Conservation (phyloP, 2,329 filamentous ascomycete genomes). For the Cryphonectria nitschkei region DNA sequence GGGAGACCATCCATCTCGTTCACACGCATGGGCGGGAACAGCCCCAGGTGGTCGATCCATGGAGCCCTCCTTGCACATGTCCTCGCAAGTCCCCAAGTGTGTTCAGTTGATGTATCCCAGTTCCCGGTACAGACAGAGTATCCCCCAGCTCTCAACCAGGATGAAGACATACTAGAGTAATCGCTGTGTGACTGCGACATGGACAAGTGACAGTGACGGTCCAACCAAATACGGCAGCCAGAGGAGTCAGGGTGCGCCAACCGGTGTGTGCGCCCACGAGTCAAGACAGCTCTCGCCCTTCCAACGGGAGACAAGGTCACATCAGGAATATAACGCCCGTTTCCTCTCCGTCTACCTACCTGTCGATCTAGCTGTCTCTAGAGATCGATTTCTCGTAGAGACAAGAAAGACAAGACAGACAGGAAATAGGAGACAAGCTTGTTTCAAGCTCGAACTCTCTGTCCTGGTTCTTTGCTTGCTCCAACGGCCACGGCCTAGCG, state of each 20-base stretch:
- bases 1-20: background rate
- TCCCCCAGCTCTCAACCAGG: background rate
- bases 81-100: background rate
- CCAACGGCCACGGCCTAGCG: background rate
- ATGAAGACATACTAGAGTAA: background rate
- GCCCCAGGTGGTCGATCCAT: background rate
- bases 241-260: background rate
- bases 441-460: slow-evolving; percentile 7
- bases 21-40: background rate
- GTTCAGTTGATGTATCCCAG: background rate
- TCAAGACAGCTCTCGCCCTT: background rate
- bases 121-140: background rate
- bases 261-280: background rate
- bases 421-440: background rate
- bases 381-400: background rate
- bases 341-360: background rate
- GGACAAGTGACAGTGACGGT: background rate
- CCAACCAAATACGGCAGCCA: background rate
- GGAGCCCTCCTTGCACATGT: background rate
- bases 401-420: background rate
- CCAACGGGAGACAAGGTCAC: background rate
- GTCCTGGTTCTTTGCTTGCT: background rate
- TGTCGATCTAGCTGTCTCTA: background rate
- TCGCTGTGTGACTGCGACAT: background rate
- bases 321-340: background rate